Evolutionary conservation across 805 yeast species (phyloP), one percentile per base, ranked within the genome.

Genomic region (Teunomyces cretensis): DNA sequence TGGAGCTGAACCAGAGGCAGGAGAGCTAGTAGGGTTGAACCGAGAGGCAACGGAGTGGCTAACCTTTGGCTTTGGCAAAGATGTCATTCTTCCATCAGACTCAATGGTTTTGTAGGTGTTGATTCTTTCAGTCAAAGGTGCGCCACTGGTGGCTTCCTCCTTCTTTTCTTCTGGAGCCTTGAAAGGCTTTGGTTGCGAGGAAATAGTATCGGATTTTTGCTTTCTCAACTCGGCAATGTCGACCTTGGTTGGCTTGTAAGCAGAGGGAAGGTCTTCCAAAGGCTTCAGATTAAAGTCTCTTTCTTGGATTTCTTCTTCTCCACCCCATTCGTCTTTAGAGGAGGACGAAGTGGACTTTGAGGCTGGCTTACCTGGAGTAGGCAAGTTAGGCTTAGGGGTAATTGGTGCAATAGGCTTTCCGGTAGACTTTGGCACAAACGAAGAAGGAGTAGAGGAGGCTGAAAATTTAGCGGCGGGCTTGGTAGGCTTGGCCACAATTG

Each of bases 171-270:
- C 44, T 27, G 43, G 14, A 6, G 45, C 38, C 16, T 40, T 35
- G 31, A 44, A 50, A 26, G 54, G 66, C 56, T 56, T 63, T 27
- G 78, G 74, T 13, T 61, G 62, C 13, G 80, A 68, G n/a, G 76
- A 67, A 33, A 66, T 60, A 11, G 77, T 71, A 51, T 74, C 75
- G 17, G 74, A 67, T 53, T 70, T 68, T 45, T 74, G 77, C 43
- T 67, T 72, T 64, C 83, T 74, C 61, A 82, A 68, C 33, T 76
- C 74, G 12, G 70, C 72, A 45, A 81, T 76, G 55, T 83, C 76
- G 33, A 82, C 87, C 56, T 80, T 80, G 30, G 84, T 77, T 12
- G 86, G 87, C 58, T 75, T 76, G 62, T 83, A 82, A n/a, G 88
- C 79, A 14, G 85, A 73, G 17, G 85, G 80, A 13, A 76, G 74